Conservation (phyloP, 768 basidiomycete species). For the Leucogyrophana mollusca region DNA sequence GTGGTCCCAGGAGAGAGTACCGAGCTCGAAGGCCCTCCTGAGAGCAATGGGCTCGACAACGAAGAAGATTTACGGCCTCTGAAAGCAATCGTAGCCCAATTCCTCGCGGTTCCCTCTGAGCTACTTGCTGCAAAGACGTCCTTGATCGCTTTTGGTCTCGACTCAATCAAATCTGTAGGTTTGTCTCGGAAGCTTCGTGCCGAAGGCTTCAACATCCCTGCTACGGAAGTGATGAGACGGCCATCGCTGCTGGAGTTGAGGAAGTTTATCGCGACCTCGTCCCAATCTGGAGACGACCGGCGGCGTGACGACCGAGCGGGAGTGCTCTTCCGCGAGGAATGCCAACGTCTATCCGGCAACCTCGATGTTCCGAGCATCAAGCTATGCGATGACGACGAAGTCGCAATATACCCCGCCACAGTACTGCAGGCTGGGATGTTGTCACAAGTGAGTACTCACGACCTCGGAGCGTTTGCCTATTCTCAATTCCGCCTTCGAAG, state of each 20-base stretch:
- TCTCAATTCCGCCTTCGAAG: conserved; percentile 9
- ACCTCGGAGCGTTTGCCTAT: background rate
- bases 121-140: conserved; percentile 24
- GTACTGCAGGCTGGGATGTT: conserved; percentile 48
- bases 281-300: background rate
- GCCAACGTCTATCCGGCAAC: background rate
- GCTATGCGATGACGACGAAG: conserved; percentile 27
- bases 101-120: conserved; percentile 14
- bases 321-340: conserved; percentile 7
- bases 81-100: conserved; percentile 15
- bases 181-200: conserved; percentile 34
- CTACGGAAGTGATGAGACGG: conserved; percentile 37
- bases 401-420: conserved; percentile 39
- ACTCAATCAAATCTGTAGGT: conserved; percentile 47
- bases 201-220: conserved; percentile 32
- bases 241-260: conserved; percentile 14
- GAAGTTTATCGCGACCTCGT: background rate
- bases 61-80: conserved; percentile 9
- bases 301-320: background rate
- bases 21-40: background rate
- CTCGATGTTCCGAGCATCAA: conserved; percentile 14
- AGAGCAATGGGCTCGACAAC: background rate
- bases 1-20: background rate
- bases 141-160: conserved; percentile 44
- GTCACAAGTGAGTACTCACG: conserved; percentile 39